These are phyloP conservation scores for Fraxinus albicans DNA, from an alignment of 305 asterid species.

Conservation along the genomic window DNA sequence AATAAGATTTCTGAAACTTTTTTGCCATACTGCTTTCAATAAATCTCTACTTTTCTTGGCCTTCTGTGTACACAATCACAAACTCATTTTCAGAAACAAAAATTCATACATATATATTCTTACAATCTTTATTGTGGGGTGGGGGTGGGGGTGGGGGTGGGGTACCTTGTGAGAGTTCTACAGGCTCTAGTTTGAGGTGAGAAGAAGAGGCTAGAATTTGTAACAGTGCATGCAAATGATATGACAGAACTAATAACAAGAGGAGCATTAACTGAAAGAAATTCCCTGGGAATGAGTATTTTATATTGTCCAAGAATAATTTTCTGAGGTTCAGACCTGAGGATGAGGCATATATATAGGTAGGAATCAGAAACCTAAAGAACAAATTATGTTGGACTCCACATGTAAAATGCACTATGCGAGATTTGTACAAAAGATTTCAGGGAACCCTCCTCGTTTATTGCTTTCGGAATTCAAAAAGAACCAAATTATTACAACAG, in stretches of 20 bases:
- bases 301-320: not conserved
- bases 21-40: constrained; percentile 11
- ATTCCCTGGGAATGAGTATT: not conserved
- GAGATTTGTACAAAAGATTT: not conserved
- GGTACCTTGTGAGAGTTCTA: not conserved
- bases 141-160: not conserved
- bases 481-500: not conserved
- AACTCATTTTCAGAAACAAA: not conserved
- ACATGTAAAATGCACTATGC: constrained; percentile 39
- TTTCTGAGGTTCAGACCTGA: not conserved
- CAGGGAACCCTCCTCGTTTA: not conserved
- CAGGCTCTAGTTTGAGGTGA: not conserved
- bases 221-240: not conserved
- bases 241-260: not conserved
- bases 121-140: not conserved
- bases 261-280: not conserved
- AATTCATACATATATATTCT: not conserved
- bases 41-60: not conserved
- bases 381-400: constrained; percentile 32
- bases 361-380: constrained; percentile 6
- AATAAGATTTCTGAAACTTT: constrained; percentile 59
- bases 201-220: not conserved
- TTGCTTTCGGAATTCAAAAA: not conserved
- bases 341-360: constrained; percentile 17
- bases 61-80: not conserved